phyloP scores from a whole-genome alignment of 2,329 filamentous ascomycete species.

The Triangularia setosa region DNA sequence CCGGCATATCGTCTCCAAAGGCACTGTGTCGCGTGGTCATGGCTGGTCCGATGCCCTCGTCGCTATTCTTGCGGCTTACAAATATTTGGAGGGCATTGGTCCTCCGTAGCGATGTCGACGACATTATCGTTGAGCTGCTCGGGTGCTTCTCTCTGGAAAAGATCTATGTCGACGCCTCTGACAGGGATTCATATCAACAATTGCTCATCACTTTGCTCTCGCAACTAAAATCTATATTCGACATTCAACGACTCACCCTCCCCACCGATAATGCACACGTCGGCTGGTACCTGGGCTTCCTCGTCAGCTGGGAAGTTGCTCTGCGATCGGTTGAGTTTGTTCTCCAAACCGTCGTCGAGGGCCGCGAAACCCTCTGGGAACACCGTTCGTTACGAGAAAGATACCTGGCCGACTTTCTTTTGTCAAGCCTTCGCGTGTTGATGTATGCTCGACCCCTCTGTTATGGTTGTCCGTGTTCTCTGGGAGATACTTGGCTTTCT shows the following conservation, averaged over 20 bases:
- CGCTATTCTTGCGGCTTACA: conserved; percentile 35
- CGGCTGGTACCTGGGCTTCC: conserved; percentile 36
- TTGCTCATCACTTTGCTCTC: conserved; percentile 34
- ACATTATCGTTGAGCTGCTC: conserved; percentile 39
- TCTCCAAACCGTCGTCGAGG: conserved; percentile 35
- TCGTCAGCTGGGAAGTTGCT: conserved; percentile 40
- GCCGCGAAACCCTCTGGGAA: conserved; percentile 35
- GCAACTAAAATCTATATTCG: conserved; percentile 38
- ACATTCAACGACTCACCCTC: conserved; percentile 38
- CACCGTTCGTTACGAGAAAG: conserved; percentile 32
- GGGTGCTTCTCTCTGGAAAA: conserved; percentile 41
- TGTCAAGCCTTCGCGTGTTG: conserved; percentile 36
- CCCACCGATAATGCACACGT: conserved; percentile 34
- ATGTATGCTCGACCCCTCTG: conserved; percentile 10
- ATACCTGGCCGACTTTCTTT: conserved; percentile 37
- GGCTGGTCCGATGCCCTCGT: conserved; percentile 32
- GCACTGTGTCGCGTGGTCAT: conserved; percentile 15
- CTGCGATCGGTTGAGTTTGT: conserved; percentile 37
- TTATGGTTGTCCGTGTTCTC: background rate
- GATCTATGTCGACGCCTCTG: conserved; percentile 35
- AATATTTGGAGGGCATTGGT: conserved; percentile 35
- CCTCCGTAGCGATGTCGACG: conserved; percentile 39
- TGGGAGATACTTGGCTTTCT: background rate
- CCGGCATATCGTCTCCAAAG: background rate
- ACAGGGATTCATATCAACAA: conserved; percentile 33